Evolutionary conservation across 768 basidiomycete genomes (phyloP), one percentile per base, ranked within the genome.

Genomic region (Mycena epipterygia): DNA sequence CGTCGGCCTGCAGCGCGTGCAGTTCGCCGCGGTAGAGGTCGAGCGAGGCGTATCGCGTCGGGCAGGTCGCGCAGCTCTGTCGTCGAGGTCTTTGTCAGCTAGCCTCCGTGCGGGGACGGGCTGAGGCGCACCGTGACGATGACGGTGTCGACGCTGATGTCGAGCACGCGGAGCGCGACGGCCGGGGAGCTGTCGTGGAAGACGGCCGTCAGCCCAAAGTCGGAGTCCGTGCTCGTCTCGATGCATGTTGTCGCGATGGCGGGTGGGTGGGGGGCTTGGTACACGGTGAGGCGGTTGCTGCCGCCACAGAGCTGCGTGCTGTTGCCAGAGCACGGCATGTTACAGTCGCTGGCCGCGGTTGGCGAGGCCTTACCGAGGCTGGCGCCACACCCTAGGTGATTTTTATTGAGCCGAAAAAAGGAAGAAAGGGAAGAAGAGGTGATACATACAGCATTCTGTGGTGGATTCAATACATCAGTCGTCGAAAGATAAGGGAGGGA

Each of bases 371-470:
- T 14, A n/a, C 17, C 27, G 17, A 46, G 19, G n/a, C 11, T 23
- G 17, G 42, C 23, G 2, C 63, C 63, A 52, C 63, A 64, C 52
- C 51, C 63, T 64, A 30, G 2, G 8, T 2, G 5, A 23, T 11
- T 7, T 23, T 64, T 25, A 64, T 13, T 16, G 19, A 16, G 19
- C 5, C 1, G 16, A 23, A 33, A 39, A 35, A 25, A 39, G 6
- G 2, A 11, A 19, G 27, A 21, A 27, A 29, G 27, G 19, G 27
- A n/a, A n/a, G n/a, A n/a, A n/a, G n/a, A n/a, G 37, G 16, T n/a
- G n/a, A n/a, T n/a, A n/a, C 62, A 5, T 64, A 64, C 63, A 64
- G 52, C 63, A 64, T 64, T 64, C 63, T 64, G 48, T 5, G n/a
- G n/a, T n/a, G 35, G 9, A 16, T 59, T 37, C 5, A 3, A 9